Evolutionary conservation across 148 eudicot species (phyloP), one percentile per base, ranked within the genome.

Genomic region (Rhododendron ovatum): DNA sequence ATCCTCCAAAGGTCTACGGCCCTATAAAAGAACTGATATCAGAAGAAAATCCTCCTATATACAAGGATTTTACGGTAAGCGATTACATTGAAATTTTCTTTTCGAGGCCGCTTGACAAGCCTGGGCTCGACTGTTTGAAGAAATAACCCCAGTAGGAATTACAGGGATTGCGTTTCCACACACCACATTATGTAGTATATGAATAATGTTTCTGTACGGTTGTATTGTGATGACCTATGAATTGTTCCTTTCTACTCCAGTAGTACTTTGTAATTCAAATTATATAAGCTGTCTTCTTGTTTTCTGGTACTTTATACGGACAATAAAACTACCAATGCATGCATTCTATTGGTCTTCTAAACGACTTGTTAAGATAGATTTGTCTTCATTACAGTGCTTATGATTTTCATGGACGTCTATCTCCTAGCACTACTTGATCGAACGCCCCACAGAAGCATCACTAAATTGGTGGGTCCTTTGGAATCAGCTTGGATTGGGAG

Each of bases 1-100:
- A 81, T 1, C 91, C 84, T 13, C 47, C 45, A 14, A 88, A 73
- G 57, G 43, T 85, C 18, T 93, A 91, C 20, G 37, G 76, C 76
- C 39, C 76, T 12, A 71, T 71, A 28, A 71, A 71, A 71, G 39
- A 71, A 71, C 7, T 30, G 37, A 71, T 71, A 71, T 71, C 39
- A 11, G 86, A 86, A 57, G 88, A 87, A 69, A 89, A 84, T 87
- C 91, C 88, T 11, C 69, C 30, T 10, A 0, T 39, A 39, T 39
- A 39, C 6, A 4, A 18, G 17, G 90, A 88, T 13, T 87, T 89
- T 17, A n/a, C 59, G 0, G 15, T 73, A 9, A 48, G 80, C 18
- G 93, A 63, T 24, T 63, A n/a, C 17, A 0, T 28, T 26, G 1
- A 17, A 26, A 28, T 8, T 2, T 61, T 24, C 2, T 0, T 24